Evolutionary conservation across 1,284 basidiomycete species (phyloP).

Genomic region (Microbotryomycetes sp.): DNA sequence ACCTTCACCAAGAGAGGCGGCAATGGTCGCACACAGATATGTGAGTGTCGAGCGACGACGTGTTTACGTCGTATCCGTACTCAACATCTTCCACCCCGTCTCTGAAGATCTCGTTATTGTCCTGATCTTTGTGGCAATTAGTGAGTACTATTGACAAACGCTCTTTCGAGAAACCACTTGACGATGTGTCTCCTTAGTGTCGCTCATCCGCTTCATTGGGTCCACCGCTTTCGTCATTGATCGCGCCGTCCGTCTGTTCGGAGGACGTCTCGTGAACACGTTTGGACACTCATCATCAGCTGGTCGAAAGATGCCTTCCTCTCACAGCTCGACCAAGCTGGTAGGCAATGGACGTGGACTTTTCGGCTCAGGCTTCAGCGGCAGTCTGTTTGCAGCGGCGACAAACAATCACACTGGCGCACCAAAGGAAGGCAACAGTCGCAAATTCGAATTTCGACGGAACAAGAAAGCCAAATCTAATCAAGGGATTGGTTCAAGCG

Average conservation of each 20-base stretch:
- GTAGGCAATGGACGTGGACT: not conserved
- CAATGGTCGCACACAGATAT: constrained; percentile 42
- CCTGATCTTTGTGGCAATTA: constrained; percentile 62
- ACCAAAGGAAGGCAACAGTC: too few species aligned
- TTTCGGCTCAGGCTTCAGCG: not conserved
- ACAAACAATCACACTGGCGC: not conserved
- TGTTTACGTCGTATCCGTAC: constrained; percentile 59
- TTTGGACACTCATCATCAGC: not conserved
- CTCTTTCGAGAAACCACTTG: not conserved
- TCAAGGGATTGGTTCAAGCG: not conserved
- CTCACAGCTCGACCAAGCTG: not conserved
- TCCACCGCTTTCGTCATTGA: constrained; percentile 60
- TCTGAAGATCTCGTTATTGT: constrained; percentile 59
- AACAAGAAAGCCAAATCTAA: not conserved
- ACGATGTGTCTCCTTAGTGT: constrained; percentile 35
- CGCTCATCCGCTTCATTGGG: constrained; percentile 54
- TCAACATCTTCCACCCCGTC: not conserved
- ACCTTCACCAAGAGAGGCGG: constrained; percentile 53
- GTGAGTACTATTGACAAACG: constrained; percentile 25
- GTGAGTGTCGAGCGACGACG: constrained; percentile 44
- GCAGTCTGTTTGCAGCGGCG: not conserved
- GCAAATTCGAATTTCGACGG: too few species aligned
- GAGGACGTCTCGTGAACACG: not conserved
- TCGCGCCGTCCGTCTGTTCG: constrained; percentile 47
- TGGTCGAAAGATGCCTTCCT: not conserved